phyloP scores from a whole-genome alignment of 805 yeast genomes.

The Sugiyamaella boreocaroliniensis region DNA sequence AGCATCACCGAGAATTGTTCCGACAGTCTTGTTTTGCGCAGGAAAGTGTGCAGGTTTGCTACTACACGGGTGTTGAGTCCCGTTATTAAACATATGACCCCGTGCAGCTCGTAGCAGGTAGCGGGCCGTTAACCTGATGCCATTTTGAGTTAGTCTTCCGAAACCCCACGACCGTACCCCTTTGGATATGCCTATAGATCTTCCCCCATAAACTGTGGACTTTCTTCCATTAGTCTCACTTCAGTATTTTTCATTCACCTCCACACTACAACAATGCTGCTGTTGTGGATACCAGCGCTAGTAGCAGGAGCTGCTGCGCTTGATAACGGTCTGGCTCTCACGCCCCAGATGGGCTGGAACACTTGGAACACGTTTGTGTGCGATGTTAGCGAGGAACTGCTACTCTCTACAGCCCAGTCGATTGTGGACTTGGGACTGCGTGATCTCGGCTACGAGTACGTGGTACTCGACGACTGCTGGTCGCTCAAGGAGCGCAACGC shows the following conservation, averaged over 20 bases:
- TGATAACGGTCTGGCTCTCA: constrained; percentile 3
- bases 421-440: constrained; percentile 21
- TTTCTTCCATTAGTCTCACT: no score
- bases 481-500: constrained; percentile 16
- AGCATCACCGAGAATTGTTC: neutral
- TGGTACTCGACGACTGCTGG: constrained; percentile 29
- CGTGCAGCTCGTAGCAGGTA: no score
- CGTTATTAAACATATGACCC: no score
- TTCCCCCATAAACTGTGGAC: no score
- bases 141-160: no score
- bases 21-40: neutral
- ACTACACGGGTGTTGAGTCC: no score
- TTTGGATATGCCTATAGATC: no score
- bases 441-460: constrained; percentile 26
- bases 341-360: constrained; percentile 27
- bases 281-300: neutral
- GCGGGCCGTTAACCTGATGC: no score
- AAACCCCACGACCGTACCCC: no score
- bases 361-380: constrained; percentile 28
- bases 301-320: neutral
- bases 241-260: no score
- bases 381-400: constrained; percentile 22
- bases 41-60: no score
- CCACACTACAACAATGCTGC: neutral
- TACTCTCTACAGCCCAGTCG: constrained; percentile 20